Conservation (phyloP, 2,329 filamentous ascomycete genomes). For the Onygenales sp. region DNA sequence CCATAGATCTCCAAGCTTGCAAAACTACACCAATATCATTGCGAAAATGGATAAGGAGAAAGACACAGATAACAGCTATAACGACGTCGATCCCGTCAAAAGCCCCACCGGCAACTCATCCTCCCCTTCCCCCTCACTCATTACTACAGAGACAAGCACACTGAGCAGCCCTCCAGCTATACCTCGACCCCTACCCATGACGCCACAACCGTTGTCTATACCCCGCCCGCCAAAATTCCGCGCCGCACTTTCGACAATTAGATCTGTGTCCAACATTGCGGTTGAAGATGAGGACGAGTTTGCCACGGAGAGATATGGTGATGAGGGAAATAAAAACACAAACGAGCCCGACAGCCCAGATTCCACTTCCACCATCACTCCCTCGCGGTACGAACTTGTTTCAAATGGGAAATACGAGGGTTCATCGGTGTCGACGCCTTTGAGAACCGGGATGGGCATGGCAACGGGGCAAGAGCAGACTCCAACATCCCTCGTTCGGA, state of each 20-base stretch:
- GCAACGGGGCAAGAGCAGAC: not conserved
- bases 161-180: not conserved
- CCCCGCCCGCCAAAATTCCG: not conserved
- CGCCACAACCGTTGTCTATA: not conserved
- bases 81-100: not conserved
- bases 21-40: not conserved
- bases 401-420: not conserved
- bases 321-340: not conserved
- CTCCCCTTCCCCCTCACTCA: too few relatives aligned
- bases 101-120: not conserved
- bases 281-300: not conserved
- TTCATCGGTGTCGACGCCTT: not conserved
- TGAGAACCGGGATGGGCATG: constrained; percentile 11
- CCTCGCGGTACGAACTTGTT: not conserved
- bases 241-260: not conserved
- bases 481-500: not conserved
- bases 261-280: constrained; percentile 1
- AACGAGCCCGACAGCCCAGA: not conserved
- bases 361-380: not conserved
- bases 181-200: not conserved
- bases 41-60: not conserved
- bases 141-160: too few relatives aligned
- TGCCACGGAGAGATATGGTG: not conserved
- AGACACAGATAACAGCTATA: not conserved
- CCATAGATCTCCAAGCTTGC: not conserved